These are phyloP conservation scores for Skeletonema tropicum DNA, from an alignment of 108 stramenopile genomes.

Conservation along the genomic window DNA sequence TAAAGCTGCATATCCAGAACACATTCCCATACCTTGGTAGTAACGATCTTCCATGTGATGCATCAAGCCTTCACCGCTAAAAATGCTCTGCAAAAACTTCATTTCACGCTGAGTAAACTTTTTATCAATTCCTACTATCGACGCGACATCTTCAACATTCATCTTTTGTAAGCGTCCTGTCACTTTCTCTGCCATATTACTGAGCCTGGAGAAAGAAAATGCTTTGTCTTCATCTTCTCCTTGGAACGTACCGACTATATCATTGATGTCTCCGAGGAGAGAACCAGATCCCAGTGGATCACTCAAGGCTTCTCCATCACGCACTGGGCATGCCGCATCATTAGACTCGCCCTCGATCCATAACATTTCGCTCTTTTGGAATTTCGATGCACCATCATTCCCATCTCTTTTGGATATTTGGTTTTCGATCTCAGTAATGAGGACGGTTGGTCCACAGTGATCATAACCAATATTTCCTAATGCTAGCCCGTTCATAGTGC, in stretches of 20 bases:
- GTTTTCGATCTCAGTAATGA: slow-evolving; percentile 54
- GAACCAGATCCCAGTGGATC: slow-evolving; percentile 70
- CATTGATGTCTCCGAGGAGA: slow-evolving; percentile 57
- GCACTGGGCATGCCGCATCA: slow-evolving; percentile 67
- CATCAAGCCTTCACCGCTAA: slow-evolving; percentile 69
- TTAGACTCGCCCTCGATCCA: slow-evolving; percentile 84
- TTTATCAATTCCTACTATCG: slow-evolving; percentile 72
- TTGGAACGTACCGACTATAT: slow-evolving; percentile 42
- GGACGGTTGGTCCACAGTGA: slow-evolving; percentile 78
- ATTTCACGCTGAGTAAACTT: slow-evolving; percentile 75
- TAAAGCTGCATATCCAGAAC: slow-evolving; percentile 64
- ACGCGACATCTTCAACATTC: slow-evolving; percentile 60
- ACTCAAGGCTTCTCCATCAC: slow-evolving; percentile 67
- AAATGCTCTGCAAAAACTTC: slow-evolving; percentile 65
- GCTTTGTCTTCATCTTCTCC: slow-evolving; percentile 20
- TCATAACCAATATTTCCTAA: slow-evolving; percentile 79
- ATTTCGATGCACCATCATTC: slow-evolving; percentile 13
- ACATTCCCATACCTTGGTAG: slow-evolving; percentile 76
- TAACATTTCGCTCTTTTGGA: slow-evolving; percentile 30
- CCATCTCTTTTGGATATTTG: slow-evolving; percentile 30
- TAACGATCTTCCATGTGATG: slow-evolving; percentile 88
- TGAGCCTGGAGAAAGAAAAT: slow-evolving; percentile 20
- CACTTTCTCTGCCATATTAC: slow-evolving; percentile 41
- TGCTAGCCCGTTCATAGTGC: slow-evolving; percentile 68
- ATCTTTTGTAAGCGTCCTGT: slow-evolving; percentile 58